Percentiles rank a stretch among this genome's conserved stretches.
Conservation (phyloP, 306 rosid genomes). For the Vicia faba region DNA sequence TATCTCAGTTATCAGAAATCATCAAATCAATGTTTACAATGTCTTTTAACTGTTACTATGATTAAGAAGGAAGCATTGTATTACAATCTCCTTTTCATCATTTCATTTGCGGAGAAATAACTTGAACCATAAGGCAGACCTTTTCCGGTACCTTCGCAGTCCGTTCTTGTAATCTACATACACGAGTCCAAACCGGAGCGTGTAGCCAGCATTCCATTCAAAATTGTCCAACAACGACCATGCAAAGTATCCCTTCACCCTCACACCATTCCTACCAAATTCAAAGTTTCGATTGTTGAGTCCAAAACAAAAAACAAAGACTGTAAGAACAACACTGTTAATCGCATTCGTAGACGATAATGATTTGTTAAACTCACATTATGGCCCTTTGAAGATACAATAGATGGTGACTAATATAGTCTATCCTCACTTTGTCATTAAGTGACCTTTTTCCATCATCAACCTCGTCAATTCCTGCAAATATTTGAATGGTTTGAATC, state of each 20-base stretch:
- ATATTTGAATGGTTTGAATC: slow-evolving; percentile 18
- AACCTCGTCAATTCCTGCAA: slow-evolving; percentile 59
- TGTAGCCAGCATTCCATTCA: slow-evolving; percentile 62
- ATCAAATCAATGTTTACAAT: slow-evolving; percentile 19
- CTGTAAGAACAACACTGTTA: not conserved
- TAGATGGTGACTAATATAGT: slow-evolving; percentile 49
- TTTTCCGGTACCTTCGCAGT: slow-evolving; percentile 51
- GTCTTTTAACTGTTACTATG: not conserved
- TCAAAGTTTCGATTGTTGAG: slow-evolving; percentile 14
- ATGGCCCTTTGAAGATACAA: slow-evolving; percentile 51
- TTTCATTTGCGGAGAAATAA: slow-evolving; percentile 51
- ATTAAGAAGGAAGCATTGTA: slow-evolving; percentile 10
- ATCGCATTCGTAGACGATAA: not conserved
- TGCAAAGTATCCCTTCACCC: slow-evolving; percentile 68
- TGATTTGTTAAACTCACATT: slow-evolving; percentile 42
- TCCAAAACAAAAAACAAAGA: not conserved
- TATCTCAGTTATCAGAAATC: slow-evolving; percentile 2
- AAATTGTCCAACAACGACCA: slow-evolving; percentile 75
- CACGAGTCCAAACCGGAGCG: slow-evolving; percentile 60
- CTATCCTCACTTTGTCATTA: slow-evolving; percentile 48
- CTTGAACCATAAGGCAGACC: slow-evolving; percentile 70
- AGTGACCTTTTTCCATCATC: slow-evolving; percentile 52
- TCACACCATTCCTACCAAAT: slow-evolving; percentile 56
- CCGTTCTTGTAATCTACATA: slow-evolving; percentile 63
- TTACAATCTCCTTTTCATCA: no score